Evolutionary conservation across 2,329 filamentous ascomycete genomes (phyloP).

Genomic region (Aschersonia sp.): DNA sequence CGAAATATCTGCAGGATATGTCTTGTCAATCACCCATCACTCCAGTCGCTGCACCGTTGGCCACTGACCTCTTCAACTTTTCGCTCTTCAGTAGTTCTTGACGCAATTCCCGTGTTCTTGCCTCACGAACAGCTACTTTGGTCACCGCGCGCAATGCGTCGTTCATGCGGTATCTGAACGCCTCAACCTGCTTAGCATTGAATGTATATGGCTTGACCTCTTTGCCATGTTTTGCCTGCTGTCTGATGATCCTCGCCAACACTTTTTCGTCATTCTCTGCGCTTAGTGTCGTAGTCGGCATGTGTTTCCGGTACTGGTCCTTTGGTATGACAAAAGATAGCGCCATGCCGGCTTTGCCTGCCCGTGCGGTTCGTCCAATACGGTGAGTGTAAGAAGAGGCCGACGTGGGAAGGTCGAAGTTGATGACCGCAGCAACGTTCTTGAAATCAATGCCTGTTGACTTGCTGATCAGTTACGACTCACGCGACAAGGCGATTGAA

Average conservation of each 20-base stretch:
- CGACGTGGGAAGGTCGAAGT: slow-evolving; percentile 84
- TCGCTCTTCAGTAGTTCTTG: slow-evolving; percentile 87
- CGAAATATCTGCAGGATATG: slow-evolving; percentile 50
- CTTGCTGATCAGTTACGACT: background rate
- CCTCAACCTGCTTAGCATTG: slow-evolving; percentile 85
- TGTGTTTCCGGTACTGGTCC: slow-evolving; percentile 75
- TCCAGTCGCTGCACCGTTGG: background rate
- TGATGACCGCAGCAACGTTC: slow-evolving; percentile 85
- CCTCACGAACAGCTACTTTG: slow-evolving; percentile 76
- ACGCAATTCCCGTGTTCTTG: slow-evolving; percentile 72
- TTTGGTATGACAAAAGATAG: slow-evolving; percentile 87
- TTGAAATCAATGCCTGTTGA: slow-evolving; percentile 66
- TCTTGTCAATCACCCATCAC: background rate
- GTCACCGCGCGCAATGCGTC: slow-evolving; percentile 87
- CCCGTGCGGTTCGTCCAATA: slow-evolving; percentile 84
- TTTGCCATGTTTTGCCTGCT: slow-evolving; percentile 64
- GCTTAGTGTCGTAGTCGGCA: slow-evolving; percentile 63
- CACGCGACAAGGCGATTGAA: background rate
- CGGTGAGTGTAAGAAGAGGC: slow-evolving; percentile 94
- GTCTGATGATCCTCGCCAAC: slow-evolving; percentile 62
- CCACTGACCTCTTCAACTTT: slow-evolving; percentile 58
- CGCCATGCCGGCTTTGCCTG: slow-evolving; percentile 83
- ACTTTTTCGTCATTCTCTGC: slow-evolving; percentile 76
- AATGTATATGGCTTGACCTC: slow-evolving; percentile 85
- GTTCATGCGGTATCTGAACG: slow-evolving; percentile 87